phyloP scores from a whole-genome alignment of 139 green algal species.

The Nannochloris sp. region DNA sequence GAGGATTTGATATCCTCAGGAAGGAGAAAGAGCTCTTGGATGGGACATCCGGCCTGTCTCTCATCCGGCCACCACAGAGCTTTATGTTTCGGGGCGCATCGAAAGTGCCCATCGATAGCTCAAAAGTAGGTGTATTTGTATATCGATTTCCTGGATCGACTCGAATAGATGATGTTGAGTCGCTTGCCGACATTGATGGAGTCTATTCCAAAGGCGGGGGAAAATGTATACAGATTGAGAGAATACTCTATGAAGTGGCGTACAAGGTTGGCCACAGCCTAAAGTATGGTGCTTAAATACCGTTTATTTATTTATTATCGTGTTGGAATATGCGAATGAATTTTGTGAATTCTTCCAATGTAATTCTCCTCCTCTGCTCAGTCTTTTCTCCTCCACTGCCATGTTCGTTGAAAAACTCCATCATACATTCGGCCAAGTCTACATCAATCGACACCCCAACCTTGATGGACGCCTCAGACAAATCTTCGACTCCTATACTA shows the following conservation, averaged over 20 bases:
- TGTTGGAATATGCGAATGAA: not conserved
- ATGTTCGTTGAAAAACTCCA: too few species aligned
- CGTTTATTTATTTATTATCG: not conserved
- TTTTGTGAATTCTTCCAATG: not conserved
- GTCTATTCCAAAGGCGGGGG: conserved; percentile 13
- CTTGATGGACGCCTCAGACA: too few species aligned
- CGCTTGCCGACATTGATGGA: conserved; percentile 24
- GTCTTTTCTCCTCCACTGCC: too few species aligned
- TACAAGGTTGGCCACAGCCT: conserved; percentile 58
- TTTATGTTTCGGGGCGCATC: conserved; percentile 35
- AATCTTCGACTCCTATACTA: too few species aligned
- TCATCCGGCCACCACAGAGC: conserved; percentile 35
- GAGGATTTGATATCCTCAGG: too few species aligned
- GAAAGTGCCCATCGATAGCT: conserved; percentile 4
- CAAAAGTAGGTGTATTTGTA: conserved; percentile 24
- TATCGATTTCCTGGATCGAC: conserved; percentile 48
- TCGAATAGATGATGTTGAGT: conserved; percentile 31
- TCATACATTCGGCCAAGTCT: too few species aligned
- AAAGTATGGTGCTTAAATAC: conserved; percentile 60
- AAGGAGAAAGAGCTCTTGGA: not conserved
- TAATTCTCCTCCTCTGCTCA: too few species aligned
- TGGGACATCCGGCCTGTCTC: not conserved
- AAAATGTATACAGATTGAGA: conserved; percentile 37
- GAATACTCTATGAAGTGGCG: conserved; percentile 52
- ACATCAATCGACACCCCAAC: too few species aligned